phyloP scores from a whole-genome alignment of 345 rosid genomes.

The Populus pruinosa region DNA sequence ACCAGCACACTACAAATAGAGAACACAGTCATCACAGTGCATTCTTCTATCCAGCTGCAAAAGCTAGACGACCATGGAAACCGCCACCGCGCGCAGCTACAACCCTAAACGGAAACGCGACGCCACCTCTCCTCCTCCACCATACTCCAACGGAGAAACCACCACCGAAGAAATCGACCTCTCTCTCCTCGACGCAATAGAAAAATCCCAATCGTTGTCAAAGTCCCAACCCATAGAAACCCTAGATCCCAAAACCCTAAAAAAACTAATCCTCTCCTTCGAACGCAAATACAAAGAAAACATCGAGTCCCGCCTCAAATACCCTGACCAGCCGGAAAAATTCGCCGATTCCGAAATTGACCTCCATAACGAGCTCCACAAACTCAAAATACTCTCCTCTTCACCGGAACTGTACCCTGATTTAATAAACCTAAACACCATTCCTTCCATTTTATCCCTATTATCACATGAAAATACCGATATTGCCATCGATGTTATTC shows the following conservation, averaged over 20 bases:
- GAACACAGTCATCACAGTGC: no score
- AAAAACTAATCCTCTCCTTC: constrained; percentile 85
- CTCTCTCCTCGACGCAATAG: constrained; percentile 82
- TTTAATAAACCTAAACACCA: constrained; percentile 59
- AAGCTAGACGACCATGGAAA: constrained; percentile 12
- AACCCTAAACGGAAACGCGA: constrained; percentile 23
- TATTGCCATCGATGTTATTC: constrained; percentile 84
- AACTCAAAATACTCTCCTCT: constrained; percentile 85
- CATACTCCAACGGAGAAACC: constrained; percentile 9
- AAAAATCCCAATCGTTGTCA: constrained; percentile 47
- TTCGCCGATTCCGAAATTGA: constrained; percentile 89
- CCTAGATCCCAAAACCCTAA: constrained; percentile 73
- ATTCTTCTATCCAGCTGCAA: no score
- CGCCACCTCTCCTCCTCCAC: background rate
- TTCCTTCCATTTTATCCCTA: constrained; percentile 80
- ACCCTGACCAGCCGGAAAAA: constrained; percentile 78
- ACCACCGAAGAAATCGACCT: constrained; percentile 43
- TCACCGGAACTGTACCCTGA: constrained; percentile 95
- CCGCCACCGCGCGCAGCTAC: constrained; percentile 9
- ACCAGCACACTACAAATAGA: no score
- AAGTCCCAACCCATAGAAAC: constrained; percentile 40
- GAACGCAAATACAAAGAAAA: constrained; percentile 96
- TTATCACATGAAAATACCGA: constrained; percentile 84
- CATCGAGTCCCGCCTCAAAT: constrained; percentile 95
- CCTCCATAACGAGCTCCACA: constrained; percentile 83